Evolutionary conservation across 306 rosid species (phyloP).

Genomic region (Heteromeles arbutifolia): DNA sequence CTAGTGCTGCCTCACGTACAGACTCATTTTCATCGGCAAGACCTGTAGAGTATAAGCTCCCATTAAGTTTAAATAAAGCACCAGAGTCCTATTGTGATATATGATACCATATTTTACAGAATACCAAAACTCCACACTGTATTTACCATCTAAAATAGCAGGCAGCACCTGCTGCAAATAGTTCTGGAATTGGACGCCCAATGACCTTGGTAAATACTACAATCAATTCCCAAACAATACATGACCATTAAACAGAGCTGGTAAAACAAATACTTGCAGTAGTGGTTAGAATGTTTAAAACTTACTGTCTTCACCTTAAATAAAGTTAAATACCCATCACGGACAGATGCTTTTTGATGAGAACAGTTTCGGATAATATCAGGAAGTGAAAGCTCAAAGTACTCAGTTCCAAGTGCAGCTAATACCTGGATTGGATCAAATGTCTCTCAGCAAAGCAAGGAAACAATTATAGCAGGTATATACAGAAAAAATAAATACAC

Average conservation of each 20-base stretch:
- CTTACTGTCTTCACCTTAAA: constrained; percentile 62
- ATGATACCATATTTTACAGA: background rate
- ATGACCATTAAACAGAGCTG: background rate
- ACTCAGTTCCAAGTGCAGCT: constrained; percentile 85
- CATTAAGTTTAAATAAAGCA: background rate
- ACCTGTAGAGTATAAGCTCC: constrained; percentile 37
- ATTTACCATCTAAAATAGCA: constrained; percentile 85
- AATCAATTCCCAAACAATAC: constrained; percentile 12
- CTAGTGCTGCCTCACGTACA: constrained; percentile 98
- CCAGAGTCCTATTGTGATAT: background rate
- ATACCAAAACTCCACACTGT: background rate
- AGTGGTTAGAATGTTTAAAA: background rate
- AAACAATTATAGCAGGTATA: background rate
- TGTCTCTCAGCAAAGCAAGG: background rate
- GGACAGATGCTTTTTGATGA: constrained; percentile 86
- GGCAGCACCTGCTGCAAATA: constrained; percentile 90
- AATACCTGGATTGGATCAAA: constrained; percentile 47
- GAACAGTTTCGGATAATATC: constrained; percentile 87
- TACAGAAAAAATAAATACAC: background rate
- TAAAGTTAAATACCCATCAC: constrained; percentile 90
- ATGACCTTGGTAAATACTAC: constrained; percentile 88
- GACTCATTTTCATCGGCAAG: constrained; percentile 99
- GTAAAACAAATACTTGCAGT: background rate
- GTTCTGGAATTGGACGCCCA: constrained; percentile 88
- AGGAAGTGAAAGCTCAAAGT: constrained; percentile 85